Base-by-base conservation (phyloP, 441 rosid genomes). In the Populus hybrid region DNA sequence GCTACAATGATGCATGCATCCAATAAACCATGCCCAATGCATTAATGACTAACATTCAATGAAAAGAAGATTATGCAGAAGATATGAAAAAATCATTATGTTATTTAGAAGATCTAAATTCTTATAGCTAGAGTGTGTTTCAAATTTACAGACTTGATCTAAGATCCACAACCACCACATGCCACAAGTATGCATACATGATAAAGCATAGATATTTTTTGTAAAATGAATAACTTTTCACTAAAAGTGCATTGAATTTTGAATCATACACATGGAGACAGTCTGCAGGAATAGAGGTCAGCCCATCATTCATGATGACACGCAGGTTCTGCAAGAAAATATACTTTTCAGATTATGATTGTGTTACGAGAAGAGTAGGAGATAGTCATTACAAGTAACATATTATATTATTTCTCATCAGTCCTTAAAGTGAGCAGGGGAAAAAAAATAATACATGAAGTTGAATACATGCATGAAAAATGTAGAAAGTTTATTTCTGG, bases 301-400 rank as follows among this genome's bases (percentile, higher is more conserved):
- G 94, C 57, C 97, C 98, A 79, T 95, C 99, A 77, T 91, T 95
- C 98, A 97, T 90, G 81, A 97, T 88, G 71, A 90, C 93, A 54
- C 97, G 97, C 63, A 97, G 91, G 83, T 93, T 88, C 98, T 97
- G 85, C 81, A 84, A 79, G 76, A 77, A 83, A 82, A 40, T 75
- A 57, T 35, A 70, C 23, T 28, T 78, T 80, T 87, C 77, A 85
- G 57, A 46, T 67, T 61, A 50, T 74, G 57, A 40, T 67, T 61
- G 40, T 74, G 74, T 42, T 12, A 4, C 3, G 67, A 20, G 80
- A 61, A 68, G 73, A 76, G 24, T 30, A 73, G 61, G 57, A 18
- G 70, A 38, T 35, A 18, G n/a, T 64, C 16, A 50, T 14, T 75
- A 16, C 23, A 24, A 65, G 24, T 50, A 70, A 2, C 69, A n/a